Percentiles rank a stretch among this genome's conserved stretches.
Conservation (phyloP, 2,329 filamentous ascomycete species). For the Talaromyces sp. region DNA sequence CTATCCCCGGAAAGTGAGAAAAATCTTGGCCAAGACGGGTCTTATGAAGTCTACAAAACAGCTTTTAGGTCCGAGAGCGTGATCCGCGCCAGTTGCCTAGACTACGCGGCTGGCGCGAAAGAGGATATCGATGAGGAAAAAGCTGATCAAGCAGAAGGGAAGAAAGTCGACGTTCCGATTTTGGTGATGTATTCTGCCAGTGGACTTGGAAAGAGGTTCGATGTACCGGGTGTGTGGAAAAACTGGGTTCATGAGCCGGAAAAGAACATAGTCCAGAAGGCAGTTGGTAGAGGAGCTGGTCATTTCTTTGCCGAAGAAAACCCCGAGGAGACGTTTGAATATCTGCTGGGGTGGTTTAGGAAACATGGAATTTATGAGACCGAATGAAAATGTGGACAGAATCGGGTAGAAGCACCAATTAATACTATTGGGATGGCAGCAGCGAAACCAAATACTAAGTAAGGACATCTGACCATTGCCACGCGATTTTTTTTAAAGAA, state of each 20-base stretch:
- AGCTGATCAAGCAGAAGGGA: constrained; percentile 41
- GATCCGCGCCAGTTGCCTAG: constrained; percentile 42
- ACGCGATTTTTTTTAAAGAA: no score
- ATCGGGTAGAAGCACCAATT: neutral
- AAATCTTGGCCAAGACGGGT: constrained; percentile 26
- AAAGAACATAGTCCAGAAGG: constrained; percentile 28
- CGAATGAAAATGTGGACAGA: neutral
- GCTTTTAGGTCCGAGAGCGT: constrained; percentile 41
- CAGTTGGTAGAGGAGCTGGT: constrained; percentile 30
- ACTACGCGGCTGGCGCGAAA: constrained; percentile 43
- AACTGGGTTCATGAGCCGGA: constrained; percentile 38
- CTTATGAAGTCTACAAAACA: constrained; percentile 41
- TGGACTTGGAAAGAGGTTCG: constrained; percentile 40
- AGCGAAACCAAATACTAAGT: no score
- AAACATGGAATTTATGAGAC: neutral
- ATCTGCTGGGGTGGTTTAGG: constrained; percentile 16
- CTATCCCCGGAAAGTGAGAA: constrained; percentile 13
- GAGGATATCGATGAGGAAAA: constrained; percentile 42
- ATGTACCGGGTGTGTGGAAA: constrained; percentile 42
- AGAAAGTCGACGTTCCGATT: constrained; percentile 39
- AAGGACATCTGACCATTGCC: no score
- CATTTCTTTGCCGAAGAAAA: constrained; percentile 48
- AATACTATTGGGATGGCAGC: no score
- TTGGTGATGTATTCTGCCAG: constrained; percentile 42
- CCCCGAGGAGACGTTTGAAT: constrained; percentile 27